Evolutionary conservation across 208 protist species (phyloP).

Genomic region (Wallacemonas collosoma): DNA sequence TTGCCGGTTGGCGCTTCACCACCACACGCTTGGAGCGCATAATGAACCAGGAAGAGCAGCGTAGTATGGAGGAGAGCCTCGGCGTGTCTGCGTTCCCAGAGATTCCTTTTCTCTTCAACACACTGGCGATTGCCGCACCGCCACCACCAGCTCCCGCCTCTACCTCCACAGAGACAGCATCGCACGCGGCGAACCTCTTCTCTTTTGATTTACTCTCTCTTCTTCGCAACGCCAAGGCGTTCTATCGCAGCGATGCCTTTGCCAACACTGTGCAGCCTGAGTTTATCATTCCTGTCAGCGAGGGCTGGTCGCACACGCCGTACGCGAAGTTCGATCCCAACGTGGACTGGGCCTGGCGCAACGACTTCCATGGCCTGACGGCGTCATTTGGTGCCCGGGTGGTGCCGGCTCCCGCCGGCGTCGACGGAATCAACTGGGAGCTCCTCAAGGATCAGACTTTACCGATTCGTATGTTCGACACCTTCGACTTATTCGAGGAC

Average conservation of each 20-base stretch:
- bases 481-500: constrained; percentile 82
- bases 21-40: constrained; percentile 66
- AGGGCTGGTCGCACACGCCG: constrained; percentile 49
- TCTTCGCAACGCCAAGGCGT: constrained; percentile 50
- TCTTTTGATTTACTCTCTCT: constrained; percentile 51
- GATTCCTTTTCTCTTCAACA: constrained; percentile 72
- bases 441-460: constrained; percentile 62
- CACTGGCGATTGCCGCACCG: constrained; percentile 40
- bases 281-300: constrained; percentile 63
- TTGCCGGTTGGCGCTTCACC: constrained; percentile 62
- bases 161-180: background rate
- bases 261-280: constrained; percentile 28
- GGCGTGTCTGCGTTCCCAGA: constrained; percentile 67
- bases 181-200: constrained; percentile 36
- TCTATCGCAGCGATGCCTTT: constrained; percentile 64
- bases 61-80: constrained; percentile 41
- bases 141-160: background rate
- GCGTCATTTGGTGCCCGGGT: constrained; percentile 9
- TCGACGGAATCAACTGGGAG: constrained; percentile 74
- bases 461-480: constrained; percentile 72
- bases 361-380: constrained; percentile 62
- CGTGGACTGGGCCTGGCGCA: constrained; percentile 89
- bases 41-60: constrained; percentile 58
- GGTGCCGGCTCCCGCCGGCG: constrained; percentile 35
- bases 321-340: constrained; percentile 65